Conservation (phyloP, 2,329 filamentous ascomycete genomes). For the Lecanicillium sp. region DNA sequence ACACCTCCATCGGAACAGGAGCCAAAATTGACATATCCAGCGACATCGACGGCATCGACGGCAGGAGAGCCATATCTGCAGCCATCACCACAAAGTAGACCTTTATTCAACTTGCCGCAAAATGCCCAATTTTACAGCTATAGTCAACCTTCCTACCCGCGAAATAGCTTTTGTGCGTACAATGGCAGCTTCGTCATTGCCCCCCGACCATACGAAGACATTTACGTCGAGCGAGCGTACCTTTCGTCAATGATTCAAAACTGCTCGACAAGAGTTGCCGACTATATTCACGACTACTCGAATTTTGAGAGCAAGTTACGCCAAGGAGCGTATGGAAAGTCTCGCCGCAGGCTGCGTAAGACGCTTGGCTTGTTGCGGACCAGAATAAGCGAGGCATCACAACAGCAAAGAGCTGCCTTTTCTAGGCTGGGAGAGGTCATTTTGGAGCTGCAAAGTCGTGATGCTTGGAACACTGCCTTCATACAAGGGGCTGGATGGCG, state of each 20-base stretch:
- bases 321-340: slow-evolving; percentile 14
- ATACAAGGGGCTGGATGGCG: too few relatives aligned
- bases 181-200: slow-evolving; percentile 18
- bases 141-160: too few relatives aligned
- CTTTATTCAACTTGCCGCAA: too few relatives aligned
- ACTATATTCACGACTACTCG: slow-evolving; percentile 31
- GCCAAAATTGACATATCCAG: too few relatives aligned
- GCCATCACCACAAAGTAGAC: too few relatives aligned
- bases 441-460: slow-evolving; percentile 37
- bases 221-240: slow-evolving; percentile 39
- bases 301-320: slow-evolving; percentile 25
- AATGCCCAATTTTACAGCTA: too few relatives aligned
- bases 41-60: too few relatives aligned
- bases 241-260: slow-evolving; percentile 31
- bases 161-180: too few relatives aligned
- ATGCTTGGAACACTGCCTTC: slow-evolving; percentile 22
- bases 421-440: slow-evolving; percentile 39
- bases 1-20: too few relatives aligned
- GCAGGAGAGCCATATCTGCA: too few relatives aligned
- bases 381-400: slow-evolving; percentile 34
- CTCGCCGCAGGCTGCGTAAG: slow-evolving; percentile 28
- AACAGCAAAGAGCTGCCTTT: slow-evolving; percentile 38
- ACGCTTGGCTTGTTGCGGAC: slow-evolving; percentile 30
- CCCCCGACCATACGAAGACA: slow-evolving; percentile 30
- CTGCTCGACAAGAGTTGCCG: slow-evolving; percentile 27